Conservation (phyloP, 805 yeast genomes). For the Barnettozyma sucrosica region DNA sequence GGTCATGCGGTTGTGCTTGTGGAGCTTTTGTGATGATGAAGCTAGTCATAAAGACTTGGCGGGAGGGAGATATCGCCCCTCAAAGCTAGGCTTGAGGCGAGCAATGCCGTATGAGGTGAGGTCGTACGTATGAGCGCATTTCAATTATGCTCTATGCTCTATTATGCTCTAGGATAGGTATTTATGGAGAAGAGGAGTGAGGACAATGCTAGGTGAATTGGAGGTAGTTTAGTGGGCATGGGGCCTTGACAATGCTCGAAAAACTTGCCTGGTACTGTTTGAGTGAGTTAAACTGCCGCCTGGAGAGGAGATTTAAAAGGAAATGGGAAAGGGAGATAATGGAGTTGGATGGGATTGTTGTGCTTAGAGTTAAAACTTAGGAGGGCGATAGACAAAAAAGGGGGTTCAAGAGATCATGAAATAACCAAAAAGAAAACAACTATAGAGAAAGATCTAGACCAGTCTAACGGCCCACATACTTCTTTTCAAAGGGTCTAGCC, state of each 20-base stretch:
- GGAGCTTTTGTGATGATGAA: not conserved
- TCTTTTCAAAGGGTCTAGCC: constrained; percentile 61
- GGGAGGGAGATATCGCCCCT: not conserved
- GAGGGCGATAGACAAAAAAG: too few relatives aligned
- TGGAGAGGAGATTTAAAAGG: too few relatives aligned
- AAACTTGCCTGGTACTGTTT: not conserved
- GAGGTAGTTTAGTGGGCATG: not conserved
- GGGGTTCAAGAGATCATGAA: not conserved
- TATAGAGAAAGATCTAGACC: not conserved
- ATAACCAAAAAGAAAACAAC: not conserved
- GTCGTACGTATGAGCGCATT: not conserved
- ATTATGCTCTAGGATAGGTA: not conserved
- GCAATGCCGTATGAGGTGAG: not conserved
- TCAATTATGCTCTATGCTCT: too few relatives aligned
- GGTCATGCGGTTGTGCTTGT: not conserved
- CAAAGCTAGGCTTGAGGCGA: not conserved
- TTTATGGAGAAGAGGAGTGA: not conserved
- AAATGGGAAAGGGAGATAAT: not conserved
- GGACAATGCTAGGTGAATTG: not conserved
- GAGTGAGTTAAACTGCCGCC: too few relatives aligned
- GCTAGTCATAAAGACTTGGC: not conserved
- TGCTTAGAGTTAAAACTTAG: too few relatives aligned
- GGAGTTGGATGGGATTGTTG: not conserved
- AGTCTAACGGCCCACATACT: constrained; percentile 44
- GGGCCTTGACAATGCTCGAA: not conserved